Evolutionary conservation across 106 monocot genomes (phyloP).

Genomic region (Narthecium ossifragum): DNA sequence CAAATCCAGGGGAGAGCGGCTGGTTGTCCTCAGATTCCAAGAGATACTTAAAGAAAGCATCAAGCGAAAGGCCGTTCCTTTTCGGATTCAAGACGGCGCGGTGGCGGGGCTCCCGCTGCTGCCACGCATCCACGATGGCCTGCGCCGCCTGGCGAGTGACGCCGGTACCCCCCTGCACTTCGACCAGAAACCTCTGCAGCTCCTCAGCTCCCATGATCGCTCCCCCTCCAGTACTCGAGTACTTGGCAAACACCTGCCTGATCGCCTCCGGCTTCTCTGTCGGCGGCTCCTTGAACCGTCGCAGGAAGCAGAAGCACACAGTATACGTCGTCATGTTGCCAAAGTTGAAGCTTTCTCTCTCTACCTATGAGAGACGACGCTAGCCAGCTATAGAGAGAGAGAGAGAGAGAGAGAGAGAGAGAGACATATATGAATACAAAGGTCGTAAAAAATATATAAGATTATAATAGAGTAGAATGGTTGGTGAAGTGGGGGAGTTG

Average conservation of each 20-base stretch:
- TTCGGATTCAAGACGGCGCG: background rate
- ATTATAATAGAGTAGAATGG: background rate
- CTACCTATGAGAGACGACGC: background rate
- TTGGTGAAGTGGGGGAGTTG: too few species aligned
- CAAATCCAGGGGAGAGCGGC: background rate
- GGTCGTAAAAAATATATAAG: background rate
- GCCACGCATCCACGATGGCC: conserved; percentile 10
- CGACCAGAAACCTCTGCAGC: conserved; percentile 38
- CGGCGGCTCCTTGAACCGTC: conserved; percentile 30
- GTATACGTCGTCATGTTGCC: conserved; percentile 36
- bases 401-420: background rate
- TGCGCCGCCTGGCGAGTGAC: conserved; percentile 16
- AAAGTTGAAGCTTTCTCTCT: background rate
- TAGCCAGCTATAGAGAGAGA: background rate
- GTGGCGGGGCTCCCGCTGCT: conserved; percentile 5
- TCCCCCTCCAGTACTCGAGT: conserved; percentile 24
- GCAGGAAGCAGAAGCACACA: conserved; percentile 43
- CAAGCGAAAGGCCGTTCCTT: conserved; percentile 19
- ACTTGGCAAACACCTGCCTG: conserved; percentile 34
- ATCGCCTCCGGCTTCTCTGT: conserved; percentile 37
- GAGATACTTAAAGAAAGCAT: conserved; percentile 38
- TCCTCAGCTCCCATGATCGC: conserved; percentile 43
- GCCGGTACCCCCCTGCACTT: conserved; percentile 40
- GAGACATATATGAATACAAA: background rate
- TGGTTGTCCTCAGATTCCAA: conserved; percentile 28